phyloP scores from a whole-genome alignment of 495 filamentous ascomycete genomes.

The Annulohypoxylon moriforme region DNA sequence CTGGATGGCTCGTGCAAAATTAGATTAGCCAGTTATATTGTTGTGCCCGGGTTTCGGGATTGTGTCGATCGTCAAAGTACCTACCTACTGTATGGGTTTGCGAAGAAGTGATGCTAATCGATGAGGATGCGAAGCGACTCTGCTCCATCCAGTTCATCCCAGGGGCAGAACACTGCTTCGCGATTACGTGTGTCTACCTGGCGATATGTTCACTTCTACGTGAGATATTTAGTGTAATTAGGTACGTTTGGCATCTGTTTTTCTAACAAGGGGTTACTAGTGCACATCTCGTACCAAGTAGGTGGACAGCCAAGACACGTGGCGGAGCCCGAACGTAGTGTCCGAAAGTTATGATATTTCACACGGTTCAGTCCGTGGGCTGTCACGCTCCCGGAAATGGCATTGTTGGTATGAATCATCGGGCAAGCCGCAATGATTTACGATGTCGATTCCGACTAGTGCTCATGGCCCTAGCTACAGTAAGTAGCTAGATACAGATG shows the following conservation, averaged over 20 bases:
- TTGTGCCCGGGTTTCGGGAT: neutral
- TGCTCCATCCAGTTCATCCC: no score
- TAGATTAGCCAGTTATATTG: neutral
- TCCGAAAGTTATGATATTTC: neutral
- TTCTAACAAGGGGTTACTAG: neutral
- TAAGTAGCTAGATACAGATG: neutral
- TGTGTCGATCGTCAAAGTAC: neutral
- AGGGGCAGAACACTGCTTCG: no score
- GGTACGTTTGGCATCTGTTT: no score
- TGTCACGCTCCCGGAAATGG: no score
- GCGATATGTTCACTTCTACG: no score
- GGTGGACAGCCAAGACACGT: slow-evolving; percentile 31
- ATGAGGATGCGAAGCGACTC: neutral
- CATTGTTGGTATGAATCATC: neutral
- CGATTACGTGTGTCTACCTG: no score
- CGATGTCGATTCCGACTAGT: neutral
- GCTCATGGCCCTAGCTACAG: neutral
- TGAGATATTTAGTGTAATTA: no score
- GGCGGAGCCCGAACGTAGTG: slow-evolving; percentile 10
- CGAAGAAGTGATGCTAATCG: neutral
- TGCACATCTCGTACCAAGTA: no score
- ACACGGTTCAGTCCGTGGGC: neutral
- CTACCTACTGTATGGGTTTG: neutral
- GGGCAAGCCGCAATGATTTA: neutral
- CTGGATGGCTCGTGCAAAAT: neutral